Conservation (phyloP, 257 asterid species). For the Solanum appendiculatum region DNA sequence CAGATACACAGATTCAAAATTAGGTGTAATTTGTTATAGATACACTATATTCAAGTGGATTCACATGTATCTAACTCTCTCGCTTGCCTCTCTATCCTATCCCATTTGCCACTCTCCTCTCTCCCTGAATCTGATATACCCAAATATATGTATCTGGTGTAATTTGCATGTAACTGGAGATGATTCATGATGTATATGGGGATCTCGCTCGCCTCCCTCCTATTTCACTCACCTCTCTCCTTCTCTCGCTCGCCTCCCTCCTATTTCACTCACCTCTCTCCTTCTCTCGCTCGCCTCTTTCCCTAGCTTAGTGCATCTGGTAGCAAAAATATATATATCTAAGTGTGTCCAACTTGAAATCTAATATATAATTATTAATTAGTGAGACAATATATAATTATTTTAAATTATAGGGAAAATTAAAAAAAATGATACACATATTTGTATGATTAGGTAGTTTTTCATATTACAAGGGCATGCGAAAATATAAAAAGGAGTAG, state of each 20-base stretch:
- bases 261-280: too few relatives aligned
- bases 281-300: too few relatives aligned
- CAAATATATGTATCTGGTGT: not conserved
- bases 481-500: not conserved
- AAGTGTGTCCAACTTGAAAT: rapidly evolving
- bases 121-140: not conserved
- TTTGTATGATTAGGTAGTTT: not conserved
- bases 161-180: too few relatives aligned
- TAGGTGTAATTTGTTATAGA: not conserved
- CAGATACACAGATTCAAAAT: rapidly evolving
- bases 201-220: not conserved
- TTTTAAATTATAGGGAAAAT: too few relatives aligned
- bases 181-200: too few relatives aligned
- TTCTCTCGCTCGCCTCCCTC: too few relatives aligned
- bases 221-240: too few relatives aligned
- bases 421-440: too few relatives aligned
- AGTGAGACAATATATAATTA: too few relatives aligned
- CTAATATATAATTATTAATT: too few relatives aligned
- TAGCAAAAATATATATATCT: too few relatives aligned
- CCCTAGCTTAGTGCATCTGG: not conserved
- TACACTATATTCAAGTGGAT: not conserved
- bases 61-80: not conserved
- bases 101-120: not conserved
- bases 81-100: not conserved
- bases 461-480: not conserved